These are phyloP conservation scores for Oryza nivara DNA, from an alignment of 176 grass and related monocot genomes.

Conservation along the genomic window DNA sequence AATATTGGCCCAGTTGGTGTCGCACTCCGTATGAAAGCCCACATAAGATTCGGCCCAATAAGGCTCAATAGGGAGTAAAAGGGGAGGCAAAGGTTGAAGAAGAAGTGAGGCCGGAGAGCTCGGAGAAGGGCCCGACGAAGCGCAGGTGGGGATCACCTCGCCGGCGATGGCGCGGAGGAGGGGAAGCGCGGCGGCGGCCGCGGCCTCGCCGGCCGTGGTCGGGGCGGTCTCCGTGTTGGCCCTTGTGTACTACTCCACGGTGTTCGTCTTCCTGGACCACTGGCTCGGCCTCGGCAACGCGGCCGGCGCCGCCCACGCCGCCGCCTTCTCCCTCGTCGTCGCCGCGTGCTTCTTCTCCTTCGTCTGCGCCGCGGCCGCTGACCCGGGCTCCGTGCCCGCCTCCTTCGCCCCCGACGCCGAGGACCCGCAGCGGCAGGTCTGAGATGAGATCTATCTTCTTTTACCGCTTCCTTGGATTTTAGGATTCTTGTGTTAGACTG, in stretches of 20 bases:
- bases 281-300: slow-evolving; percentile 62
- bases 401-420: slow-evolving; percentile 65
- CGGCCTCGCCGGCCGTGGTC: slow-evolving; percentile 52
- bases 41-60: neutral
- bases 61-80: neutral
- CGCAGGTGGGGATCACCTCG: neutral
- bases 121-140: neutral
- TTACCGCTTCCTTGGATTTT: slow-evolving; percentile 15
- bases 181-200: slow-evolving; percentile 39
- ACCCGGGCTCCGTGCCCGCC: slow-evolving; percentile 68
- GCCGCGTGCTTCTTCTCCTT: slow-evolving; percentile 77
- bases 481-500: neutral
- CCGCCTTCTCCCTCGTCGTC: slow-evolving; percentile 59
- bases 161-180: slow-evolving; percentile 60
- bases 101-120: neutral
- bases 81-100: neutral
- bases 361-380: slow-evolving; percentile 51
- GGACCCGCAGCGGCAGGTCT: slow-evolving; percentile 62
- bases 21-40: neutral
- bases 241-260: slow-evolving; percentile 72
- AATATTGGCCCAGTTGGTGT: neutral
- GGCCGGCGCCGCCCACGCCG: slow-evolving; percentile 58
- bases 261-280: slow-evolving; percentile 78
- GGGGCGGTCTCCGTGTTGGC: slow-evolving; percentile 44
- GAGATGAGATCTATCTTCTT: slow-evolving; percentile 15